Evolutionary conservation across 2,329 filamentous ascomycete species (phyloP).

Genomic region (Trichoderma atroviride): DNA sequence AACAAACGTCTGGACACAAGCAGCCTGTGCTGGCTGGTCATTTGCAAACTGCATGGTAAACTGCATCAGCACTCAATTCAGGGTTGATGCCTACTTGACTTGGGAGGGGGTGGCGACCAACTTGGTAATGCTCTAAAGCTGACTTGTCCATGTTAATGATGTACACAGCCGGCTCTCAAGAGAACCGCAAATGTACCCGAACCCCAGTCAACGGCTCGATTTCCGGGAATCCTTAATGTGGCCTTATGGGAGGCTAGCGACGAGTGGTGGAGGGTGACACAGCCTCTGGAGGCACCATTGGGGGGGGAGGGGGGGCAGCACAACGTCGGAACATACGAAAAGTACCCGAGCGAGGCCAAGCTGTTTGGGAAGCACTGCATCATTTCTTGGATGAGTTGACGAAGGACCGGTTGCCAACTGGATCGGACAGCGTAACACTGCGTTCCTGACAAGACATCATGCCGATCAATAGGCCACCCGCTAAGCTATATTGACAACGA

Average conservation of each 20-base stretch:
- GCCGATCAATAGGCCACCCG: conserved; percentile 23
- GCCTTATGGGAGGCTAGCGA: conserved; percentile 5
- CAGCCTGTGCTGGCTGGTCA: conserved; percentile 8
- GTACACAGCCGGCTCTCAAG: conserved; percentile 4
- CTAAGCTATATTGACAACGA: neutral
- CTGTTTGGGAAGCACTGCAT: conserved; percentile 22
- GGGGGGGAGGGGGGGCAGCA: neutral
- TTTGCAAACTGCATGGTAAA: conserved; percentile 27
- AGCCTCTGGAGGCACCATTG: neutral
- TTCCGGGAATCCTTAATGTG: conserved; percentile 17
- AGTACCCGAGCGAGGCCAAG: neutral
- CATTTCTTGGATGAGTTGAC: conserved; percentile 2
- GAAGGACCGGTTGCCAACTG: conserved; percentile 13
- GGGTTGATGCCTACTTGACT: neutral
- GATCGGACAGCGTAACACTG: conserved; percentile 16
- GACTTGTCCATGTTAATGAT: conserved; percentile 9
- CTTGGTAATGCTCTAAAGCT: neutral
- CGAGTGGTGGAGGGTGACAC: neutral
- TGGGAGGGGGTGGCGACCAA: neutral
- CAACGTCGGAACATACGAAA: conserved; percentile 7
- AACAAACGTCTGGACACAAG: conserved; percentile 26
- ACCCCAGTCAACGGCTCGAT: conserved; percentile 15
- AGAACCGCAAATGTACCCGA: conserved; percentile 8
- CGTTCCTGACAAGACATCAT: conserved; percentile 21
- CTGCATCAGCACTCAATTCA: conserved; percentile 22